Conservation (phyloP, 345 rosid species). For the Odontarrhena argentea region DNA sequence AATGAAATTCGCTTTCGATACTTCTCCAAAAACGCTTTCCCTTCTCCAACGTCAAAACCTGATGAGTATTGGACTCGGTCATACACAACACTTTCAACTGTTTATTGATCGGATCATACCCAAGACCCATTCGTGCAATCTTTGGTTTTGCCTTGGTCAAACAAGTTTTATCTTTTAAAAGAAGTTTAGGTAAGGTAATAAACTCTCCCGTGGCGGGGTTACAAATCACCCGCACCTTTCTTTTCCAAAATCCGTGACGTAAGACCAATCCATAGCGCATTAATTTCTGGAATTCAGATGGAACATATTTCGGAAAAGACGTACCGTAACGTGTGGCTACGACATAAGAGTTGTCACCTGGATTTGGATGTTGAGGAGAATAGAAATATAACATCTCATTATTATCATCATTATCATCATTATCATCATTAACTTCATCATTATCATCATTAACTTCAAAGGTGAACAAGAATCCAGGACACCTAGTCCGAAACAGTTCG, state of each 20-base stretch:
- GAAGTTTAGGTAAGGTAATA: neutral
- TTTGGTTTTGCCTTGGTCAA: neutral
- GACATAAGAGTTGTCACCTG: neutral
- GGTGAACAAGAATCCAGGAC: neutral
- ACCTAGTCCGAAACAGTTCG: no score
- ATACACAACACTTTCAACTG: conserved; percentile 13
- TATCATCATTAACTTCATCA: no score
- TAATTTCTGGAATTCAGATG: neutral
- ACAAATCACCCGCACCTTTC: neutral
- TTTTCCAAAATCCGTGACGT: neutral
- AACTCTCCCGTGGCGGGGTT: neutral
- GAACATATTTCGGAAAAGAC: neutral
- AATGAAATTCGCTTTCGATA: neutral
- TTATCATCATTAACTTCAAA: no score
- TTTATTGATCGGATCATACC: neutral
- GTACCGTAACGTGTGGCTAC: conserved; percentile 13
- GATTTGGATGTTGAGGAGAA: conserved; percentile 4
- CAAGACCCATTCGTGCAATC: neutral
- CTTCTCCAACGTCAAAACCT: conserved; percentile 16
- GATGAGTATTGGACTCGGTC: neutral
- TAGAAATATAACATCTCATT: neutral
- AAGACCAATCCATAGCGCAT: neutral
- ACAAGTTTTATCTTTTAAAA: no score
- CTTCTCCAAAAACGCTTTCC: conserved; percentile 13
- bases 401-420: neutral